A percentile compares a stretch with the other conserved stretches of the same genome.
These are phyloP conservation scores for Monilinia fructicola DNA, from an alignment of 2,329 filamentous ascomycete species.

Conservation along the genomic window DNA sequence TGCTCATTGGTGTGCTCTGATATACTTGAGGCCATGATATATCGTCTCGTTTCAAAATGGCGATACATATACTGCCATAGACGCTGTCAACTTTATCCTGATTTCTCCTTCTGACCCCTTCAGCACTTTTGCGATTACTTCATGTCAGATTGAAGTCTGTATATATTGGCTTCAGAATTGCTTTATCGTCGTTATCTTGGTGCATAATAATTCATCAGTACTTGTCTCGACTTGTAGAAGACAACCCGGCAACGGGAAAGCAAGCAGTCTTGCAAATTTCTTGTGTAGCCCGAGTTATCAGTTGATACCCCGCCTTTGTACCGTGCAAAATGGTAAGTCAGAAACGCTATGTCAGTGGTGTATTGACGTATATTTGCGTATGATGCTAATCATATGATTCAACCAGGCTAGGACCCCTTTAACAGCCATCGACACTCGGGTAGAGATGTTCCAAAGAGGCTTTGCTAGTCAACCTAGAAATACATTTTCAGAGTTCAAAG, in stretches of 20 bases:
- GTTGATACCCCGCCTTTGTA: slow-evolving; percentile 12
- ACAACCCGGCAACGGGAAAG: slow-evolving; percentile 22
- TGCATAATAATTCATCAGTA: slow-evolving; percentile 22
- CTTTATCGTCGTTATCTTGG: slow-evolving; percentile 29
- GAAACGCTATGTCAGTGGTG: neutral
- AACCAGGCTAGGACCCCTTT: slow-evolving; percentile 35
- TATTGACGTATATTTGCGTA: neutral
- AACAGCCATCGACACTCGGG: slow-evolving; percentile 37
- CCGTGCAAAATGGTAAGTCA: slow-evolving; percentile 19
- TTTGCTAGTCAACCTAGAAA: slow-evolving; percentile 46
- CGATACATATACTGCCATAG: slow-evolving; percentile 40
- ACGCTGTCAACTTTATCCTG: slow-evolving; percentile 33
- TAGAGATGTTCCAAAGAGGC: slow-evolving; percentile 49
- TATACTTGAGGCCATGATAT: slow-evolving; percentile 31
- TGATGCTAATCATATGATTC: slow-evolving; percentile 29
- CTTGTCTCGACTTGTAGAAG: slow-evolving; percentile 16
- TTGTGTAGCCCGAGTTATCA: slow-evolving; percentile 17
- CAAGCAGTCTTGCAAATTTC: slow-evolving; percentile 23
- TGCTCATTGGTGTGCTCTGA: slow-evolving; percentile 32
- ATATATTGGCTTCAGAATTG: slow-evolving; percentile 20
- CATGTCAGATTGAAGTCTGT: slow-evolving; percentile 1
- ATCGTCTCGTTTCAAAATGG: slow-evolving; percentile 24
- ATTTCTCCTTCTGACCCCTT: slow-evolving; percentile 33
- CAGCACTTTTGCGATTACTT: slow-evolving; percentile 27
- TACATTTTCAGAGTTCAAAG: slow-evolving; percentile 61